These are phyloP conservation scores for Penicillium corylophilum DNA, from an alignment of 2,329 filamentous ascomycete genomes.

Conservation along the genomic window DNA sequence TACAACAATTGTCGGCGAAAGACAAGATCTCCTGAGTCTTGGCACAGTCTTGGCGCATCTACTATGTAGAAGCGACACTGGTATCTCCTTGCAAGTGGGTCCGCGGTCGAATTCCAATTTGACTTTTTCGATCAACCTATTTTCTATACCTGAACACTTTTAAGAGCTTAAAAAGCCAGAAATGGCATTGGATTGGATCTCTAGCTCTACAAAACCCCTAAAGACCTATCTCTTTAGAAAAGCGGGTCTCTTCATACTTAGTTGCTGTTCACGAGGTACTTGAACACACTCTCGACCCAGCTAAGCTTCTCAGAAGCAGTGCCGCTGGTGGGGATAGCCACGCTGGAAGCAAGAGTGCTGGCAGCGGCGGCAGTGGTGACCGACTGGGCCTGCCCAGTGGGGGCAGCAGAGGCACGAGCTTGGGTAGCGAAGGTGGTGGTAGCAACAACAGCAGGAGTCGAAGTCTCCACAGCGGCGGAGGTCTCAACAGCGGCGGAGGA, in stretches of 20 bases:
- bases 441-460: neutral
- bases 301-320: slow-evolving; percentile 15
- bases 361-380: slow-evolving; percentile 1
- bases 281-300: slow-evolving; percentile 13
- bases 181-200: neutral
- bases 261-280: slow-evolving; percentile 16
- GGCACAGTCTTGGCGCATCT: neutral
- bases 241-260: slow-evolving; percentile 3
- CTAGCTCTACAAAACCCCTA: neutral
- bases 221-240: neutral
- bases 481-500: slow-evolving; percentile 2
- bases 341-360: slow-evolving; percentile 2
- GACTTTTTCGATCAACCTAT: neutral
- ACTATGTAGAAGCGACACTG: neutral
- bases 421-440: slow-evolving; percentile 19
- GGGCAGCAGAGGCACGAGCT: slow-evolving; percentile 9
- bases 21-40: too few species aligned
- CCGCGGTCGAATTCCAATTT: neutral
- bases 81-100: neutral
- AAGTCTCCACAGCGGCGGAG: slow-evolving; percentile 1
- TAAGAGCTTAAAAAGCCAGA: neutral
- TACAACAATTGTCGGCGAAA: neutral
- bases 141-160: neutral
- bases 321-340: slow-evolving; percentile 15
- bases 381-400: slow-evolving; percentile 1